phyloP scores from a whole-genome alignment of 495 filamentous ascomycete genomes.

The Zalerion maritima region DNA sequence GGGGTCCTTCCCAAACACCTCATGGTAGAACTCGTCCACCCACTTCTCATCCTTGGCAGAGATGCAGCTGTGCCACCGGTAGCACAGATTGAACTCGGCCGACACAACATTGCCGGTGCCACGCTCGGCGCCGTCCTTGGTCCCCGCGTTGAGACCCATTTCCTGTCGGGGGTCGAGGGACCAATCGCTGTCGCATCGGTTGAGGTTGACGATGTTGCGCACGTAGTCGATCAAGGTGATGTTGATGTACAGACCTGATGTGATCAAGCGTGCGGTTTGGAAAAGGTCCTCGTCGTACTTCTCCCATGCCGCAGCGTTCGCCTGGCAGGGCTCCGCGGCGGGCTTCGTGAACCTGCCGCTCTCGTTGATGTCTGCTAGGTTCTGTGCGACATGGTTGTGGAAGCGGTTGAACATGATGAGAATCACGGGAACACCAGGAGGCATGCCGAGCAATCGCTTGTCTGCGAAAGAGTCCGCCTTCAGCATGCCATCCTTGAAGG shows the following conservation, averaged over 20 bases:
- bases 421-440: slow-evolving; percentile 65
- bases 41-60: slow-evolving; percentile 59
- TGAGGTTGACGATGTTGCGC: slow-evolving; percentile 65
- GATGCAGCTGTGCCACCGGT: slow-evolving; percentile 69
- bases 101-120: slow-evolving; percentile 58
- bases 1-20: slow-evolving; percentile 49
- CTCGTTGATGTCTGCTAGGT: slow-evolving; percentile 54
- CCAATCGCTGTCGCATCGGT: slow-evolving; percentile 59
- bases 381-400: slow-evolving; percentile 62
- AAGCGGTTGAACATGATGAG: slow-evolving; percentile 60
- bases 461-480: slow-evolving; percentile 74
- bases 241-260: slow-evolving; percentile 68
- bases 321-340: slow-evolving; percentile 11
- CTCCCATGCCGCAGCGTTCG: slow-evolving; percentile 36
- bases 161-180: slow-evolving; percentile 59
- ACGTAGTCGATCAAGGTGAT: slow-evolving; percentile 69
- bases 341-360: slow-evolving; percentile 52
- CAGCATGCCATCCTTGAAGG: slow-evolving; percentile 67
- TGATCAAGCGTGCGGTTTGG: slow-evolving; percentile 62
- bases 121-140: slow-evolving; percentile 28
- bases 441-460: slow-evolving; percentile 64
- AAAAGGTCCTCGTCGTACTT: slow-evolving; percentile 74
- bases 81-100: slow-evolving; percentile 56
- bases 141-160: slow-evolving; percentile 33
- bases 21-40: slow-evolving; percentile 49